Conservation (phyloP, 2,329 filamentous ascomycete species). For the Ceratocystis smalleyi region DNA sequence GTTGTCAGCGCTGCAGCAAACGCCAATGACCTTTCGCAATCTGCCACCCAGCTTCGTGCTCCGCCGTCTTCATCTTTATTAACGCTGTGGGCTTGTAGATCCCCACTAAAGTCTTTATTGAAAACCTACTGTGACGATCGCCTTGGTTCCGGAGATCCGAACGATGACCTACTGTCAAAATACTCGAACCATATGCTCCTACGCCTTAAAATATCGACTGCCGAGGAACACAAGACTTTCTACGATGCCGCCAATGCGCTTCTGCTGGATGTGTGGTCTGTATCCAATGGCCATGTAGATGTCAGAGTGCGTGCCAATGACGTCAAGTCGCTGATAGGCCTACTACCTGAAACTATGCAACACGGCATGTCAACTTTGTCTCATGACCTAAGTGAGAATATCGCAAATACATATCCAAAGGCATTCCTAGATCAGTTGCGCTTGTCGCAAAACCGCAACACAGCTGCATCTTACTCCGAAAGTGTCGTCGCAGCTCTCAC, state of each 20-base stretch:
- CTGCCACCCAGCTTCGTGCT: neutral
- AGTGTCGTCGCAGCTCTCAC: neutral
- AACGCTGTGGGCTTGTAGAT: conserved; percentile 1
- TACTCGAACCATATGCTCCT: conserved; percentile 78
- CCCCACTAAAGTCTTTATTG: neutral
- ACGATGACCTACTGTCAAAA: conserved; percentile 19
- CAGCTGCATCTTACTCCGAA: neutral
- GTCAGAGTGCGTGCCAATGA: conserved; percentile 63
- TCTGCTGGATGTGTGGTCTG: conserved; percentile 83
- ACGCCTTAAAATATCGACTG: conserved; percentile 62
- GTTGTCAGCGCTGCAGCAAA: neutral
- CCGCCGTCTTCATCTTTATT: neutral
- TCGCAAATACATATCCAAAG: conserved; percentile 58
- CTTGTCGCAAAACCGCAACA: neutral
- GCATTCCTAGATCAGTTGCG: neutral
- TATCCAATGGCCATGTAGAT: conserved; percentile 67
- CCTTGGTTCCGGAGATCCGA: neutral
- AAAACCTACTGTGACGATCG: neutral
- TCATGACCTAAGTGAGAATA: conserved; percentile 60
- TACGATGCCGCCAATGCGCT: conserved; percentile 58
- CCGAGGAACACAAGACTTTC: conserved; percentile 51
- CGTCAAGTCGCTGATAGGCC: conserved; percentile 59
- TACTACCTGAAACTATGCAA: conserved; percentile 61
- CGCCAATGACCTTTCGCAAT: neutral
- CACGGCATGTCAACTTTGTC: conserved; percentile 60